Conservation (phyloP, 2,329 filamentous ascomycete genomes). For the Penicillium sp. region DNA sequence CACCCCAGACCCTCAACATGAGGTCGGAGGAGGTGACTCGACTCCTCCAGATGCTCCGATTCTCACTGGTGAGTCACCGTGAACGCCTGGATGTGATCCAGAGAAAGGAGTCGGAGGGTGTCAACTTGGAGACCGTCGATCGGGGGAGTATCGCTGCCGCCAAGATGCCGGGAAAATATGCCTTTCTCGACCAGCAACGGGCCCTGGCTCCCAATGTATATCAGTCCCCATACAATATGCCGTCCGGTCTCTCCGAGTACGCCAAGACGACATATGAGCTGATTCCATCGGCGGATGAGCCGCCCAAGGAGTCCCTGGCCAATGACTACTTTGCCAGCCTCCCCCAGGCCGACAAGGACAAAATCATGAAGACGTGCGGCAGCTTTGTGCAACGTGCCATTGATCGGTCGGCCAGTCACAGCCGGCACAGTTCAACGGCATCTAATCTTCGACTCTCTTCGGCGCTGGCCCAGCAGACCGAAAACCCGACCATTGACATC, state of each 20-base stretch:
- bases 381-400: constrained; percentile 46
- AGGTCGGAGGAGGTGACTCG: constrained; percentile 48
- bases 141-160: constrained; percentile 34
- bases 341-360: constrained; percentile 45
- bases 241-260: constrained; percentile 47
- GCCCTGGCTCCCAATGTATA: constrained; percentile 45
- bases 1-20: constrained; percentile 48
- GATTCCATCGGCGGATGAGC: constrained; percentile 37
- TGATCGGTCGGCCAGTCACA: constrained; percentile 41
- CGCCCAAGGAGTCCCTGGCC: constrained; percentile 44
- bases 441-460: constrained; percentile 44
- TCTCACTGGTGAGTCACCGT: constrained; percentile 46
- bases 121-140: constrained; percentile 38
- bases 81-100: constrained; percentile 44
- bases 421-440: constrained; percentile 40
- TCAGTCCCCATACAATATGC: constrained; percentile 49
- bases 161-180: constrained; percentile 43
- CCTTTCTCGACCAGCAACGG: constrained; percentile 45
- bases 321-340: constrained; percentile 48
- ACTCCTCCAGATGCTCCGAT: constrained; percentile 48
- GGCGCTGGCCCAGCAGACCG: constrained; percentile 44
- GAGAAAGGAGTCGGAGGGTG: constrained; percentile 41
- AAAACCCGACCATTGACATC: constrained; percentile 48
- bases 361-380: constrained; percentile 48
- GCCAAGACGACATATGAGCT: constrained; percentile 45